These are phyloP conservation scores for Colletotrichum lentis DNA, from an alignment of 2,329 filamentous ascomycete species.

Conservation along the genomic window DNA sequence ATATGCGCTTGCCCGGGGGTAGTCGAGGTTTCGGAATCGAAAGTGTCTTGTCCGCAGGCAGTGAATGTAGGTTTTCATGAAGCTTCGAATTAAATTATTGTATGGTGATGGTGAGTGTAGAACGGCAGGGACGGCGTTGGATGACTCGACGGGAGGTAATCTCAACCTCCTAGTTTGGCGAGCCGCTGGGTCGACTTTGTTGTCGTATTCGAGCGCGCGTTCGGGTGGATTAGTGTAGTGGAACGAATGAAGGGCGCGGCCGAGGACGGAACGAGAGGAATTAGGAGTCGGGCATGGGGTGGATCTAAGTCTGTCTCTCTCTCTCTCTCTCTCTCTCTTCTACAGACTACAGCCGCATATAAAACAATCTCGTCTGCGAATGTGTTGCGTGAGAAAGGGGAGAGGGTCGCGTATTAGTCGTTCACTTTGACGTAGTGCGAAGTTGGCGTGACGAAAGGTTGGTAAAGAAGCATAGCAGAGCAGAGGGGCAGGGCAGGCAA, in stretches of 20 bases:
- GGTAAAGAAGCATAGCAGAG: background rate
- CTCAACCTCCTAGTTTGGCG: background rate
- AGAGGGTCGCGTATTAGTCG: background rate
- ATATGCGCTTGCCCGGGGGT: conserved; percentile 26
- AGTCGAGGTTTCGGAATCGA: conserved; percentile 8
- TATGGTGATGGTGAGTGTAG: conserved; percentile 2
- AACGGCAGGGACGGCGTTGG: background rate
- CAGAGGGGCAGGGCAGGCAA: background rate
- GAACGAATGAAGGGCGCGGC: conserved; percentile 17
- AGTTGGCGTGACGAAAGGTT: background rate
- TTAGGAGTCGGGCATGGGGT: conserved; percentile 17
- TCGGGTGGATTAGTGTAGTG: conserved; percentile 9
- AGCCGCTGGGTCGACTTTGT: background rate
- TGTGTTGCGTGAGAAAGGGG: background rate
- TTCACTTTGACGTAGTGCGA: background rate
- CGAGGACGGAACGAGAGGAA: conserved; percentile 5
- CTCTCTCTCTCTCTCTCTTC: too few species aligned
- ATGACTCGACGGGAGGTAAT: conserved; percentile 19
- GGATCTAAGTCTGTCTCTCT: background rate
- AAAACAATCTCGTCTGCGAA: background rate
- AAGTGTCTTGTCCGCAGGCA: background rate
- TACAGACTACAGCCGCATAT: too few species aligned
- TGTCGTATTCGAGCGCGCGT: background rate
- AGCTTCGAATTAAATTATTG: conserved; percentile 5
- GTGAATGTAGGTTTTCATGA: background rate